Evolutionary conservation across 805 yeast species (phyloP), one percentile per base, ranked within the genome.

Genomic region (Wickerhamomyces subpelliculosus): DNA sequence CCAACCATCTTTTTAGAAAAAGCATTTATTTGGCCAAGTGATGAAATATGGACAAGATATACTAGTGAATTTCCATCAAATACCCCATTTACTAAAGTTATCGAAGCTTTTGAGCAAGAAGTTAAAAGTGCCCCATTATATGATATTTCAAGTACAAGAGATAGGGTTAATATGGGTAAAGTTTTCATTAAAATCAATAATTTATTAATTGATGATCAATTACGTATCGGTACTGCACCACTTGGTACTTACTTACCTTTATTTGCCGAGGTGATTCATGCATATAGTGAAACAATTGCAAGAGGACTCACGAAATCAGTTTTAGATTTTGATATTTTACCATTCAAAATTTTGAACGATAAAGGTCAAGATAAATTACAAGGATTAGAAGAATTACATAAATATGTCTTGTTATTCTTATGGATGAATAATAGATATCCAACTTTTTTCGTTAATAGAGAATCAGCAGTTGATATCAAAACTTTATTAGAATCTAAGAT

Each of bases 351-450:
- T 28, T 32, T 39, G 25, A 8, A 22, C 1, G 32, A 32, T 9
- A 30, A 22, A 22, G 22, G 23, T 1, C 36, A 39, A 9, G 24
- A 40, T 16, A 34, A 40, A 8, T 40, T 67, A 16, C 60, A 54
- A 8, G 49, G 49, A 10, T 53, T 63, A 40, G 97, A 88, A 54
- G 69, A 71, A 5, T 62, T 82, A 41, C 95, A 88, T 61, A 76
- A 77, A 46, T 62, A 75, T 32, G 68, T 85, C 14, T 70, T 79
- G 47, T 61, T 84, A 7, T 90, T 76, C 53, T 64, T 86, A 54
- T 90, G 98, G 98, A 66, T 90, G 44, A 72, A 84, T 38, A 89
- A 85, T 56, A 67, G 97, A 51, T 90, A 82, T 66, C 95, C 97
- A 1, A 77, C 81, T 23, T 70, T 77, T 36, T 85, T 88, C 49